Evolutionary conservation across 2,329 filamentous ascomycete species (phyloP).

Genomic region (Pseudogymnoascus sp.): DNA sequence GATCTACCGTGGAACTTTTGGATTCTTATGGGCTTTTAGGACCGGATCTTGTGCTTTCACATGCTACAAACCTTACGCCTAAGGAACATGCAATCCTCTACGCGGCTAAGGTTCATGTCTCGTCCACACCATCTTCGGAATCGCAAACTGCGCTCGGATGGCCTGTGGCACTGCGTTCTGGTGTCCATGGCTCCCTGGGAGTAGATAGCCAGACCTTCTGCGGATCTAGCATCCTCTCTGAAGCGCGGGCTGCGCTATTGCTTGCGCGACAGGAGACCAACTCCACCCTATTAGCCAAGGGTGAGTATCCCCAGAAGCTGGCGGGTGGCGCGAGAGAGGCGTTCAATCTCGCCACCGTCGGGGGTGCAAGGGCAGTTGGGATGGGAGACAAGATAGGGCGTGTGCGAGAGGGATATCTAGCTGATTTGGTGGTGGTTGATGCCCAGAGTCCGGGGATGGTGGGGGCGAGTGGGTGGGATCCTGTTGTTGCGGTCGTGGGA

Average conservation of each 20-base stretch:
- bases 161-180: constrained; percentile 31
- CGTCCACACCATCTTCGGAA: constrained; percentile 42
- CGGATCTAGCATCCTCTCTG: constrained; percentile 25
- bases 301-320: constrained; percentile 21
- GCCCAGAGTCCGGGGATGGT: constrained; percentile 33
- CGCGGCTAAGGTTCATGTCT: constrained; percentile 30
- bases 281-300: constrained; percentile 21
- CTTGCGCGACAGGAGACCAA: constrained; percentile 25
- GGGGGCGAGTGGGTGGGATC: constrained; percentile 33
- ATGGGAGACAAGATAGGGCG: constrained; percentile 36
- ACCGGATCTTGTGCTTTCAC: constrained; percentile 35
- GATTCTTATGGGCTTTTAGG: constrained; percentile 32
- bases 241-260: constrained; percentile 30
- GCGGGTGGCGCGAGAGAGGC: constrained; percentile 33
- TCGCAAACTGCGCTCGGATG: constrained; percentile 38
- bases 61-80: constrained; percentile 28
- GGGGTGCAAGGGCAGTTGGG: constrained; percentile 35
- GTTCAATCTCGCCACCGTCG: constrained; percentile 42
- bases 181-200: constrained; percentile 26
- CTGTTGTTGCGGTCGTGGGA: constrained; percentile 35
- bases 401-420: constrained; percentile 37
- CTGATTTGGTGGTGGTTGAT: constrained; percentile 43
- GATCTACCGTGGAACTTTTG: constrained; percentile 20
- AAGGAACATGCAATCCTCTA: constrained; percentile 31
- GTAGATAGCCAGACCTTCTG: constrained; percentile 30